These are phyloP conservation scores for Fusarium lateritium DNA, from an alignment of 2,329 filamentous ascomycete genomes.

Conservation along the genomic window DNA sequence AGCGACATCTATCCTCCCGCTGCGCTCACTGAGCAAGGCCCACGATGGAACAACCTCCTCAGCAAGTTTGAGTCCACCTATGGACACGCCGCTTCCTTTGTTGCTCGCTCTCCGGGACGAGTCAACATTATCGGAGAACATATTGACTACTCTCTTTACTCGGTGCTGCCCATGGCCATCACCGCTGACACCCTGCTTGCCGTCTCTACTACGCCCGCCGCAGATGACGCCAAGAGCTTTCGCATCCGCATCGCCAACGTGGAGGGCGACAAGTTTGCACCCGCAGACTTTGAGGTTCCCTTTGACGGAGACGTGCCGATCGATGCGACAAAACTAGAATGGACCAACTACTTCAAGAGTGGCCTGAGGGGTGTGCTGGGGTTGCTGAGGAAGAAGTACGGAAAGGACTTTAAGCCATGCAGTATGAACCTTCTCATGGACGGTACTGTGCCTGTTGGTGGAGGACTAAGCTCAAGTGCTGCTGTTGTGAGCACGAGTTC, in stretches of 20 bases:
- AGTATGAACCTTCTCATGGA: slow-evolving; percentile 93
- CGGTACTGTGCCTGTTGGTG: slow-evolving; percentile 91
- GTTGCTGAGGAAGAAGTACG: slow-evolving; percentile 78
- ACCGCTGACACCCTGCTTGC: slow-evolving; percentile 92
- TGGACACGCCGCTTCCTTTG: slow-evolving; percentile 80
- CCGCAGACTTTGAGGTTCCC: slow-evolving; percentile 81
- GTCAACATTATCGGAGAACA: slow-evolving; percentile 99
- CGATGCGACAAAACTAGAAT: slow-evolving; percentile 88
- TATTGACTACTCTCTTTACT: slow-evolving; percentile 98
- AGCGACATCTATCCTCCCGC: slow-evolving; percentile 87
- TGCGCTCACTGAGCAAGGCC: slow-evolving; percentile 75
- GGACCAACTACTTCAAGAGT: slow-evolving; percentile 99
- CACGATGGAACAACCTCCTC: slow-evolving; percentile 83
- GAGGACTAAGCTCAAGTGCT: slow-evolving; percentile 92
- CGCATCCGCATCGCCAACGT: slow-evolving; percentile 86
- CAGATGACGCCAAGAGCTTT: slow-evolving; percentile 67
- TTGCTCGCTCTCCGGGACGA: slow-evolving; percentile 90
- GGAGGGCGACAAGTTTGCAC: slow-evolving; percentile 80
- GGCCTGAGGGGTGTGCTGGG: slow-evolving; percentile 87
- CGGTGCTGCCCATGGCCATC: slow-evolving; percentile 95
- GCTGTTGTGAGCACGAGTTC: slow-evolving; percentile 94
- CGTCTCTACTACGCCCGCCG: slow-evolving; percentile 70
- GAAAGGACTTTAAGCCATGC: slow-evolving; percentile 71
- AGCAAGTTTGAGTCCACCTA: slow-evolving; percentile 79
- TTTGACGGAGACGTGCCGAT: slow-evolving; percentile 78